These are phyloP conservation scores for Candida verbasci DNA, from an alignment of 805 yeast species.

Conservation along the genomic window DNA sequence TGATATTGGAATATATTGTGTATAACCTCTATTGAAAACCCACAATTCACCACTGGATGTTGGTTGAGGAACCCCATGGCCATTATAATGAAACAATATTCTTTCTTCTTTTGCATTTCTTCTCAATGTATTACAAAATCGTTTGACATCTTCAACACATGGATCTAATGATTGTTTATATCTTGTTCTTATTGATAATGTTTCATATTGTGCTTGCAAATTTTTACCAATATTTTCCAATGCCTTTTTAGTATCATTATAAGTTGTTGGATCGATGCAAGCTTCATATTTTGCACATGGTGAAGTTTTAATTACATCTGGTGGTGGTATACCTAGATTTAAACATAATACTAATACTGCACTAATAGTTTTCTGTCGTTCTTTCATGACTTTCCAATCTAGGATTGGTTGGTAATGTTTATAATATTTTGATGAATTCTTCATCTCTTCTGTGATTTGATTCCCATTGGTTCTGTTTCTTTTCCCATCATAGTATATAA, in stretches of 20 bases:
- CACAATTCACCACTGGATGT: conserved; percentile 95
- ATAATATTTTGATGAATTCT: conserved; percentile 30
- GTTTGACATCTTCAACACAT: conserved; percentile 88
- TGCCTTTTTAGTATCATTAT: conserved; percentile 84
- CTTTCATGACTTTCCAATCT: conserved; percentile 91
- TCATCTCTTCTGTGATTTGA: conserved; percentile 59
- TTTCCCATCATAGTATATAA: conserved; percentile 84
- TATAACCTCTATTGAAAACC: conserved; percentile 96
- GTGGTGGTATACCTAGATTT: conserved; percentile 95
- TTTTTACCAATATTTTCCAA: conserved; percentile 86
- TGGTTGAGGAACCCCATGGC: conserved; percentile 98
- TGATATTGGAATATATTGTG: conserved; percentile 95
- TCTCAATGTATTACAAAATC: conserved; percentile 84
- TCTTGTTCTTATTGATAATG: conserved; percentile 78
- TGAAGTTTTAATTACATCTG: conserved; percentile 87
- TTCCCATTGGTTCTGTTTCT: conserved; percentile 88
- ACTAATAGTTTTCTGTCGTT: conserved; percentile 85
- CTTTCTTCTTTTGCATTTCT: conserved; percentile 92
- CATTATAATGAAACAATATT: conserved; percentile 90
- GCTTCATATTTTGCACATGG: conserved; percentile 92
- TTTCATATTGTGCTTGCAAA: conserved; percentile 84
- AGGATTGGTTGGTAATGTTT: conserved; percentile 64
- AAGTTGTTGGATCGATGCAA: conserved; percentile 84
- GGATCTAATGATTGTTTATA: conserved; percentile 93
- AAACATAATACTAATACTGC: conserved; percentile 91